A percentile compares a stretch with the other conserved stretches of the same genome.
Evolutionary conservation across 1,284 basidiomycete species (phyloP).

Genomic region (Golubevia sp.): DNA sequence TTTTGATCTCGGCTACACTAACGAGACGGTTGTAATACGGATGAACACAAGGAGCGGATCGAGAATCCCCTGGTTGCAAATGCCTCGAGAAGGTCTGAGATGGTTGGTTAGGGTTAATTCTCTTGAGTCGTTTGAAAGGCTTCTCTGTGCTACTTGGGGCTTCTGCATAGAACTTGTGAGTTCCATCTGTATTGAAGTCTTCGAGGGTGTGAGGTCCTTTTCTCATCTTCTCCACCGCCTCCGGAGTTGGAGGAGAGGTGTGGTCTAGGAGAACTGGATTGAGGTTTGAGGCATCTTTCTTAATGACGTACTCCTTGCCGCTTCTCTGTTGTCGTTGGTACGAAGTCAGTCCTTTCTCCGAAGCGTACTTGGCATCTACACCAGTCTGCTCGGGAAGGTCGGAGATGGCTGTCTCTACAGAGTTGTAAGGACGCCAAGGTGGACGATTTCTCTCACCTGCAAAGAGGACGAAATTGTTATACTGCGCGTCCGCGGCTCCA

Average conservation of each 20-base stretch:
- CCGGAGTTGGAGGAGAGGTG: neutral
- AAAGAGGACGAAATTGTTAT: neutral
- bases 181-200: neutral
- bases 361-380: neutral
- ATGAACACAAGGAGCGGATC: too few species aligned
- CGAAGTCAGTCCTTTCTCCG: neutral
- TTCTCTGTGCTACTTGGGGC: too few species aligned
- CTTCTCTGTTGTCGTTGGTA: neutral
- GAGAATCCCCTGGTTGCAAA: too few species aligned
- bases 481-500: neutral
- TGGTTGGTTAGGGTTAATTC: neutral
- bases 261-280: neutral
- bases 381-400: neutral
- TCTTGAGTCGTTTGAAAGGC: neutral
- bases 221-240: neutral
- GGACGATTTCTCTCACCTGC: neutral
- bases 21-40: neutral
- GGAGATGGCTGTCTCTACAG: neutral
- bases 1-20: neutral
- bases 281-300: neutral
- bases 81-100: neutral
- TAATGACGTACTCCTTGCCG: too few species aligned
- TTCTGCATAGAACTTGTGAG: neutral
- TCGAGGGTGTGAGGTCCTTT: neutral
- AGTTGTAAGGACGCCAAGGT: neutral